Percentiles rank a stretch among this genome's conserved stretches.
These are phyloP conservation scores for Phoenix roebelenii DNA, from an alignment of 176 grass and related monocot species.

Conservation along the genomic window DNA sequence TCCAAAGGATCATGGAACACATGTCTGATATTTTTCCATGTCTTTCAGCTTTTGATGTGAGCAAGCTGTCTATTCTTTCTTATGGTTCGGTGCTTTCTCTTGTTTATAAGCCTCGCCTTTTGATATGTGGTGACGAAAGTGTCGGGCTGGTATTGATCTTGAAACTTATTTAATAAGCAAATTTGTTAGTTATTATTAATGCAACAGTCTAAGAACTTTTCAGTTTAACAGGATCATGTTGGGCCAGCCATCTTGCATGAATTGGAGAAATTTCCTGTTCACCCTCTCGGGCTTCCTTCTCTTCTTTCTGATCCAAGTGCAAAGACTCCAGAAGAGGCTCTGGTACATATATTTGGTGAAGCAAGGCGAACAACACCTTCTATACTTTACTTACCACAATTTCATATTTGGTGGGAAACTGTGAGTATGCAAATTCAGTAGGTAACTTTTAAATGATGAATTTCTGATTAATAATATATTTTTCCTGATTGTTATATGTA, in stretches of 20 bases:
- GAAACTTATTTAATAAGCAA: background rate
- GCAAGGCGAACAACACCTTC: constrained; percentile 92
- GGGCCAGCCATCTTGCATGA: constrained; percentile 96
- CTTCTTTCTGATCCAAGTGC: constrained; percentile 98
- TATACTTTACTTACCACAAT: constrained; percentile 94
- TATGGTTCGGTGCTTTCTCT: constrained; percentile 73
- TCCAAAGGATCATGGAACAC: constrained; percentile 71
- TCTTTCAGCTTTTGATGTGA: constrained; percentile 50
- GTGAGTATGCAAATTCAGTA: constrained; percentile 35
- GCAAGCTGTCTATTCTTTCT: constrained; percentile 55
- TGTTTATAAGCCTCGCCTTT: constrained; percentile 90
- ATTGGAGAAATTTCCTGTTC: constrained; percentile 96
- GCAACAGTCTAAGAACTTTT: constrained; percentile 26
- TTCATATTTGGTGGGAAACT: constrained; percentile 99
- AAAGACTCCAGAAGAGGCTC: constrained; percentile 98
- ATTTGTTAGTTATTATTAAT: too few relatives aligned
- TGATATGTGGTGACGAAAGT: constrained; percentile 74
- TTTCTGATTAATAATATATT: background rate
- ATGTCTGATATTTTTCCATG: constrained; percentile 83
- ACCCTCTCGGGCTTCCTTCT: constrained; percentile 86
- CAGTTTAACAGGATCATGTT: constrained; percentile 82
- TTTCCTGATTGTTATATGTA: constrained; percentile 18
- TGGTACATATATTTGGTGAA: constrained; percentile 99
- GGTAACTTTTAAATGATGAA: too few relatives aligned
- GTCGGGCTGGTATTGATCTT: constrained; percentile 67